Evolutionary conservation across 164 flowering plant species (phyloP), one percentile per base, ranked within the genome.

Genomic region (Platanus orientalis): DNA sequence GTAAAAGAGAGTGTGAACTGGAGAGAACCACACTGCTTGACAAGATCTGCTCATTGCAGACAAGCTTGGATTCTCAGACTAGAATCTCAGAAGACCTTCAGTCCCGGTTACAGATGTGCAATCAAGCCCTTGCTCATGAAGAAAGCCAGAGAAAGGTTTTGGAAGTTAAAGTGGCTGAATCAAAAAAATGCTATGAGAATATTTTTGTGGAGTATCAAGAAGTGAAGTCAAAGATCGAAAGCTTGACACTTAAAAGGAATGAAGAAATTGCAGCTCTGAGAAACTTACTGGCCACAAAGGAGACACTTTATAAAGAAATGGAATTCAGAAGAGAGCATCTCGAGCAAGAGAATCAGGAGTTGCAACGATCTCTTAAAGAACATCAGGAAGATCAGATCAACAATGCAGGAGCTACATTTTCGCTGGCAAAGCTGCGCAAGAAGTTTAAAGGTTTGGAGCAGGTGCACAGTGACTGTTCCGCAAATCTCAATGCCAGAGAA

Each of bases 281-380:
- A 62, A 62, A 76, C 65, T 55, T 62, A 7, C 44, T 85, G 73
- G 72, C 81, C 23, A 68, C 64, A 47, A 83, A 77, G 54, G 83
- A 82, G 57, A 67, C 68, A 2, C 63, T 73, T 21, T 61, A 67
- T 42, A 82, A 77, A 61, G 95, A 88, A 66, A 67, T 72, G 78
- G 83, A 79, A 58, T 77, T 60, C 65, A 73, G 66, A 63, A 61
- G 70, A 42, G 59, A 36, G 58, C 72, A 66, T 34, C 71, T 85
- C 7, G 86, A 88, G 75, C 76, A 68, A 69, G 85, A 81, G 58
- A 84, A 83, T 57, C 73, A 73, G 69, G 89, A 84, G 26, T 45
- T 87, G 66, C 56, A 17, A 29, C 52, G 40, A 30, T 80, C 83
- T 20, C 63, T 87, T 19, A 84, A 84, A 68, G 86, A 81, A 65